These are phyloP conservation scores for Eragrostis nindensis DNA, from an alignment of 176 grass and related monocot species.

Conservation along the genomic window DNA sequence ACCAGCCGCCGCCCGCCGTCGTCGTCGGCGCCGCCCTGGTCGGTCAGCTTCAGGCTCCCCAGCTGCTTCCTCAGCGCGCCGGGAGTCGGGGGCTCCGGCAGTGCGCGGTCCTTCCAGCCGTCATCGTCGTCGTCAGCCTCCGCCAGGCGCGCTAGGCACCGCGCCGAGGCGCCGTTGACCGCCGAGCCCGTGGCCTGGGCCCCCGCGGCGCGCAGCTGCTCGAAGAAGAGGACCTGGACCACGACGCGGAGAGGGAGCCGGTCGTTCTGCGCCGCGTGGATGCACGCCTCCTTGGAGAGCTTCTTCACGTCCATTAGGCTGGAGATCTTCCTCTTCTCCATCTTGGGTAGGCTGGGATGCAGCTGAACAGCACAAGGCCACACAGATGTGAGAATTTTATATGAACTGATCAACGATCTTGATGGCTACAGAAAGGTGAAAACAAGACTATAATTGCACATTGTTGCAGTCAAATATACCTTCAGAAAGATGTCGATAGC, in stretches of 20 bases:
- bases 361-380: constrained; percentile 41
- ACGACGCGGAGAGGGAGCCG: constrained; percentile 67
- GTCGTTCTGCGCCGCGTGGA: constrained; percentile 84
- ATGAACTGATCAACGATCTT: neutral
- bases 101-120: constrained; percentile 41
- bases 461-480: constrained; percentile 33
- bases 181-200: neutral
- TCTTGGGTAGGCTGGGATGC: constrained; percentile 59
- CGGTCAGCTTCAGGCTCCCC: constrained; percentile 53
- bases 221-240: constrained; percentile 82
- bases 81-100: constrained; percentile 24
- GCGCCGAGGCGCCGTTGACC: constrained; percentile 5
- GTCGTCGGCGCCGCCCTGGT: neutral
- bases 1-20: constrained; percentile 51
- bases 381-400: neutral
- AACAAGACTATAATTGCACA: neutral
- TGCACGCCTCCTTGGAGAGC: constrained; percentile 67
- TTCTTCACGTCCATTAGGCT: constrained; percentile 78
- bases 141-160: constrained; percentile 32
- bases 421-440: neutral
- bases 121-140: neutral
- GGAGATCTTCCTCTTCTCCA: constrained; percentile 63
- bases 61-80: constrained; percentile 51
- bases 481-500: constrained; percentile 76
- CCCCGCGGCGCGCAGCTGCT: constrained; percentile 57